Base-by-base conservation (phyloP, 176 grass and related monocot genomes). In the Alloteropsis semialata region DNA sequence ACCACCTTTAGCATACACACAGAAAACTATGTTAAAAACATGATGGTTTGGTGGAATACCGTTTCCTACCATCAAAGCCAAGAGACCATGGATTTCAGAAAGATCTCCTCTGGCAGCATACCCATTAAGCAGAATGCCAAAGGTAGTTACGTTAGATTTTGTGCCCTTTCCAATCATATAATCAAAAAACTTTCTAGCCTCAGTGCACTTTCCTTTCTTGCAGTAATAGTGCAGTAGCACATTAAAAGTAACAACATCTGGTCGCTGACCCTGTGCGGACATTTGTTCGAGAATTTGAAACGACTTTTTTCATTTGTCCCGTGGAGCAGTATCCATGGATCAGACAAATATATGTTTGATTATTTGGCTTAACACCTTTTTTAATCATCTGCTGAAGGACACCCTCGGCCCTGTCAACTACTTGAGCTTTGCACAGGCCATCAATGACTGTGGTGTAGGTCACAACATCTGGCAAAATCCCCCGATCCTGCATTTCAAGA, bases 221-320 rank as follows among this genome's bases (percentile, higher is more conserved):
- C 82, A 85, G 29, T 62, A 45, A 38, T 37, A 81, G 32, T 69
- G 1, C 8, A 81, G 38, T 6, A 80, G 14, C 8, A 8, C 3
- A 41, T 1, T 42, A 60, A 25, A 89, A 10, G 54, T 81, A 17
- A 75, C 7, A 29, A 44, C n/a, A 84, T 89, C 1, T 19, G 81
- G 65, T 29, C 2, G 12, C 48, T 43, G 13, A 22, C 66, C 74
- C 24, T 34, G 25, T 28, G 17, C 19, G 14, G 56, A 59, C 82
- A 89, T 89, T 33, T 81, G 39, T 0, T 56, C 64, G 37, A 85
- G 72, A 6, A 81, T 27, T 44, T 22, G 41, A 13, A 72, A 15
- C 1, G 22, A 80, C 28, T 72, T 11, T 24, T 65, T 27, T 66
- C 53, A 42, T n/a, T 50, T 38, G 27, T 64, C 80, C 5, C 33